Conservation (phyloP, 352 stramenopile species). For the Aphanomyces invadans region DNA sequence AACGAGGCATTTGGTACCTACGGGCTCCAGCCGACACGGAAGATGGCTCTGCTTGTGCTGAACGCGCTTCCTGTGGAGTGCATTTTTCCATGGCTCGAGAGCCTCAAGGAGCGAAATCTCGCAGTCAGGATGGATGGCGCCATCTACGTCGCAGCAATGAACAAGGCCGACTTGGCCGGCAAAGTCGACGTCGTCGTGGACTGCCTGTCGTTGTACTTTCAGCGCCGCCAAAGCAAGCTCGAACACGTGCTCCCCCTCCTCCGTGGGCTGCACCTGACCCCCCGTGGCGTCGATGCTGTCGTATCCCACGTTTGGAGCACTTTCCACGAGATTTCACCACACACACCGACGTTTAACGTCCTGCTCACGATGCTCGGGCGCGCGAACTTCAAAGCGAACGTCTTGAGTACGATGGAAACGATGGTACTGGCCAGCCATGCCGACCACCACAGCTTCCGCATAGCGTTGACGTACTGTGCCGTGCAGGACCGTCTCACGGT, state of each 20-base stretch:
- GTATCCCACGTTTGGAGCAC: neutral
- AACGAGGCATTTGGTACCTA: neutral
- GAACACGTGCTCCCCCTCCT: neutral
- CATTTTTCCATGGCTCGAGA: neutral
- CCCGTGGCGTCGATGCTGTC: neutral
- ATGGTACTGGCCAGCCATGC: neutral
- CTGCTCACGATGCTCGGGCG: neutral
- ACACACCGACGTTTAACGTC: neutral
- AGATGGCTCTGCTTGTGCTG: conserved; percentile 4
- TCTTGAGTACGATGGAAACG: neutral
- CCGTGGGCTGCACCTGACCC: neutral
- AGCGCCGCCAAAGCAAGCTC: neutral
- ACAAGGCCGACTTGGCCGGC: neutral
- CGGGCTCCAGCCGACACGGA: neutral
- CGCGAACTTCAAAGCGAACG: neutral
- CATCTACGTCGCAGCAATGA: neutral
- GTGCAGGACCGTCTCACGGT: neutral
- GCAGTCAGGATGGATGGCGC: neutral
- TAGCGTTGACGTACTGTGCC: neutral
- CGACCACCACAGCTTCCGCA: neutral
- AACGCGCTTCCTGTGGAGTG: neutral
- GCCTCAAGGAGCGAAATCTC: neutral
- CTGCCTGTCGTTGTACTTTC: neutral
- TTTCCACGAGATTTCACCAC: neutral
- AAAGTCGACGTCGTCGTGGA: neutral